A percentile compares a stretch with the other conserved stretches of the same genome.
phyloP scores from a whole-genome alignment of 192 early-diverging fungal genomes.

The Phlyctochytrium arcticum region DNA sequence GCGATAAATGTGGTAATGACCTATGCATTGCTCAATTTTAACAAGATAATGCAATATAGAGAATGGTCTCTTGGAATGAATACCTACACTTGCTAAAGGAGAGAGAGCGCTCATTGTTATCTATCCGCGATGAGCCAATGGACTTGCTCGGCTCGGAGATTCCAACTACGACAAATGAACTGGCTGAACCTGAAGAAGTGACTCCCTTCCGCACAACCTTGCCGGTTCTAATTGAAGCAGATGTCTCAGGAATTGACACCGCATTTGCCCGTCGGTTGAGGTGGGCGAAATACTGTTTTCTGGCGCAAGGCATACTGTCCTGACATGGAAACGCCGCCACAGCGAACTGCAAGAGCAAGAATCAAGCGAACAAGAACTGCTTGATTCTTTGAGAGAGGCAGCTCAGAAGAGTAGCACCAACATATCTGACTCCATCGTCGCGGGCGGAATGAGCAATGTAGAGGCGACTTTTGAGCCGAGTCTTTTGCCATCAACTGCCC shows the following conservation, averaged over 20 bases:
- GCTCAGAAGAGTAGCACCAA: constrained; percentile 1
- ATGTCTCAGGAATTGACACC: neutral
- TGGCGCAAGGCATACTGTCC: too few relatives aligned
- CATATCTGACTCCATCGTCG: too few relatives aligned
- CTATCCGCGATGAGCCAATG: neutral
- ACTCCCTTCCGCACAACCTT: neutral
- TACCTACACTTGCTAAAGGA: constrained; percentile 5
- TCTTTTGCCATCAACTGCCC: neutral
- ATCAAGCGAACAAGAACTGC: constrained; percentile 4
- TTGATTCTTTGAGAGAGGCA: constrained; percentile 4
- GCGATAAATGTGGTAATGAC: too few relatives aligned
- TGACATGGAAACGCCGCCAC: too few relatives aligned
- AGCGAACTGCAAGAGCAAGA: constrained; percentile 3
- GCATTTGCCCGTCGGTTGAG: neutral
- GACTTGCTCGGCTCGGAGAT: neutral
- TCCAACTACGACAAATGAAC: neutral
- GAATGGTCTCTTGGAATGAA: constrained; percentile 15
- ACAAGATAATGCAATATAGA: too few relatives aligned
- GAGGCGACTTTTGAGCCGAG: too few relatives aligned
- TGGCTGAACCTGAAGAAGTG: neutral
- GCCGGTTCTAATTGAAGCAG: neutral
- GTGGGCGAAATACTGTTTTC: too few relatives aligned
- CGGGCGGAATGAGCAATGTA: too few relatives aligned
- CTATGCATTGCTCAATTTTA: too few relatives aligned
- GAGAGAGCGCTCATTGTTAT: neutral